Conservation (phyloP, 352 stramenopile species). For the Globisporangium canariense region DNA sequence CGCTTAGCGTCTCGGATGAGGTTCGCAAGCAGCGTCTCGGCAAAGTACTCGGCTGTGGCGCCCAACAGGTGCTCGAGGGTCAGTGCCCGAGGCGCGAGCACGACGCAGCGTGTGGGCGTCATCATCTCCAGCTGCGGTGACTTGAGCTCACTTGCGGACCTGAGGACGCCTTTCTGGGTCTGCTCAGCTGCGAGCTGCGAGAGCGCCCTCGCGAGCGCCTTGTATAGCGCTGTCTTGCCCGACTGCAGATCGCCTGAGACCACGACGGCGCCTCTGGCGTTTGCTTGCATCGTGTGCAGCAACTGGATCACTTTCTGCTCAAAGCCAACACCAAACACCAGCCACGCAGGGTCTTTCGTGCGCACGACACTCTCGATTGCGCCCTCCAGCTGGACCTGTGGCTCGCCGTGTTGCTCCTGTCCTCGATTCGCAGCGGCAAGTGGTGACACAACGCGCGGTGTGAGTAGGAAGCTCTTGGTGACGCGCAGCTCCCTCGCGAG, state of each 20-base stretch:
- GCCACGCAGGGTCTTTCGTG: conserved; percentile 22
- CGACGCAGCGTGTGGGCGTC: conserved; percentile 21
- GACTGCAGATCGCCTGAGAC: conserved; percentile 38
- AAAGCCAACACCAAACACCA: conserved; percentile 30
- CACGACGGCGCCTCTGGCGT: conserved; percentile 23
- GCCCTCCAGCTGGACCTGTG: conserved; percentile 24
- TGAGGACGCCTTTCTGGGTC: neutral
- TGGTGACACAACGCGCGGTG: neutral
- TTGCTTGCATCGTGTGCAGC: conserved; percentile 27
- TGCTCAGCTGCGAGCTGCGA: conserved; percentile 13
- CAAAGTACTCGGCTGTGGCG: conserved; percentile 12
- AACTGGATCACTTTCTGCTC: conserved; percentile 44
- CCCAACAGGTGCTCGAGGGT: conserved; percentile 31
- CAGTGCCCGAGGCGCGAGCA: conserved; percentile 44
- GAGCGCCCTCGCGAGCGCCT: conserved; percentile 30
- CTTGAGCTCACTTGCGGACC: neutral
- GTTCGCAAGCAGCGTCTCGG: conserved; percentile 33
- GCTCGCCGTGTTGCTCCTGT: neutral
- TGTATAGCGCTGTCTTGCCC: conserved; percentile 59
- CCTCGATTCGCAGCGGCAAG: neutral
- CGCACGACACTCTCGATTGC: conserved; percentile 26
- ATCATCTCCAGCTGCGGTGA: conserved; percentile 6
- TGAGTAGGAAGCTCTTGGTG: conserved; percentile 21
- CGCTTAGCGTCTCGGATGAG: conserved; percentile 49
- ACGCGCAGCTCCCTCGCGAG: conserved; percentile 21